A percentile compares a stretch with the other conserved stretches of the same genome.
These are phyloP conservation scores for Apostasia ramifera DNA, from an alignment of 106 monocot genomes.

Conservation along the genomic window DNA sequence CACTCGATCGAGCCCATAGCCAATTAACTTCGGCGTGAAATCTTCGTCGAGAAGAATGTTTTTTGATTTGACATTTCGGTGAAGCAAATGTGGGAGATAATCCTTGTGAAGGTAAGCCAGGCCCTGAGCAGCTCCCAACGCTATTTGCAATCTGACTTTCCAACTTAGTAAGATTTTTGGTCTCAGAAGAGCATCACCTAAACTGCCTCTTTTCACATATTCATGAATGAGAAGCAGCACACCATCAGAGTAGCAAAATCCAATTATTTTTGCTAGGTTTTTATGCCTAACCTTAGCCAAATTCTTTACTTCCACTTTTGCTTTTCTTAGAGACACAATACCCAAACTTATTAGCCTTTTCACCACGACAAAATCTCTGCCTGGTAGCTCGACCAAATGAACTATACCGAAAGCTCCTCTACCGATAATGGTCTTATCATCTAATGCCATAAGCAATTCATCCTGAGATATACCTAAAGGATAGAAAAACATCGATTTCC, in stretches of 20 bases:
- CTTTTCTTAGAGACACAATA: constrained; percentile 18
- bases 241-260: constrained; percentile 53
- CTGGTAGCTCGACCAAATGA: constrained; percentile 28
- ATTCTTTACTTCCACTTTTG: constrained; percentile 37
- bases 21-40: constrained; percentile 45
- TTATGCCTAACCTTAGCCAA: constrained; percentile 62
- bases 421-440: constrained; percentile 45
- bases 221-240: constrained; percentile 44
- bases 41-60: constrained; percentile 53
- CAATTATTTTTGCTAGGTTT: constrained; percentile 44
- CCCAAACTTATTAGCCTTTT: constrained; percentile 29
- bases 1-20: constrained; percentile 45
- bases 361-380: constrained; percentile 31
- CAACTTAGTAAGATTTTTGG: constrained; percentile 25
- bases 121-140: constrained; percentile 51
- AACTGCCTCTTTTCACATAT: constrained; percentile 34
- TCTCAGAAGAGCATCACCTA: constrained; percentile 37
- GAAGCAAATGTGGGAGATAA: constrained; percentile 39
- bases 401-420: constrained; percentile 48
- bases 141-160: constrained; percentile 37
- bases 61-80: constrained; percentile 54
- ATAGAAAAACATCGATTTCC: constrained; percentile 44
- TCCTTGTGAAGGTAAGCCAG: constrained; percentile 59
- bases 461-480: constrained; percentile 44
- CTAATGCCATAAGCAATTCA: constrained; percentile 30